phyloP scores from a whole-genome alignment of 768 basidiomycete genomes.

The Sarcomyxa edulis region DNA sequence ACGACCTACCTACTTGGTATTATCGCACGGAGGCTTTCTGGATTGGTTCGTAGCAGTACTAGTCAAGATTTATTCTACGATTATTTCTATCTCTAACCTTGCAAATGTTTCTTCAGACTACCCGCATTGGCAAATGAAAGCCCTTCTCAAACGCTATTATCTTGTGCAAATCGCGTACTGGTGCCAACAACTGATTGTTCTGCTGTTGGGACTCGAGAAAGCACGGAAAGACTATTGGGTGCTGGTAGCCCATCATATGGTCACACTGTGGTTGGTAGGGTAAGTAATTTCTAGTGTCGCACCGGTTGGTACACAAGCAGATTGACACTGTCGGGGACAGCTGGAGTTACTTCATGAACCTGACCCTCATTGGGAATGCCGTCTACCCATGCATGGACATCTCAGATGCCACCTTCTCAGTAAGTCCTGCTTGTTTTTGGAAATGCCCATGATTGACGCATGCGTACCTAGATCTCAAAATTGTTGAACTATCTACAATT shows the following conservation, averaged over 20 bases:
- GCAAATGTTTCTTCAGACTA: conserved; percentile 62
- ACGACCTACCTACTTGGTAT: conserved; percentile 78
- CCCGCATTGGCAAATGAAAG: conserved; percentile 85
- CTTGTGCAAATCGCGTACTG: conserved; percentile 92
- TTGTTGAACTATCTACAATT: conserved; percentile 81
- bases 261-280: conserved; percentile 94
- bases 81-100: no score
- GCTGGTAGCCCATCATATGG: conserved; percentile 85
- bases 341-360: conserved; percentile 78
- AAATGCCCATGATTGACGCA: no score
- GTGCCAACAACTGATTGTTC: conserved; percentile 90
- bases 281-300: no score
- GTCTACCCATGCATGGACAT: conserved; percentile 97
- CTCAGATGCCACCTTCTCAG: conserved; percentile 84
- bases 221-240: conserved; percentile 90
- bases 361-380: conserved; percentile 86
- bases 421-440: conserved; percentile 38
- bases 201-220: conserved; percentile 84
- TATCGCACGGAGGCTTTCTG: conserved; percentile 81
- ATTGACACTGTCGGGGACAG: no score
- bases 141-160: conserved; percentile 86
- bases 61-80: no score
- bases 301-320: no score
- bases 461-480: conserved; percentile 64
- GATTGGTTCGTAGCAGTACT: conserved; percentile 68